Evolutionary conservation across 177 flowering plant species (phyloP).

Genomic region (Vitis hybrid): DNA sequence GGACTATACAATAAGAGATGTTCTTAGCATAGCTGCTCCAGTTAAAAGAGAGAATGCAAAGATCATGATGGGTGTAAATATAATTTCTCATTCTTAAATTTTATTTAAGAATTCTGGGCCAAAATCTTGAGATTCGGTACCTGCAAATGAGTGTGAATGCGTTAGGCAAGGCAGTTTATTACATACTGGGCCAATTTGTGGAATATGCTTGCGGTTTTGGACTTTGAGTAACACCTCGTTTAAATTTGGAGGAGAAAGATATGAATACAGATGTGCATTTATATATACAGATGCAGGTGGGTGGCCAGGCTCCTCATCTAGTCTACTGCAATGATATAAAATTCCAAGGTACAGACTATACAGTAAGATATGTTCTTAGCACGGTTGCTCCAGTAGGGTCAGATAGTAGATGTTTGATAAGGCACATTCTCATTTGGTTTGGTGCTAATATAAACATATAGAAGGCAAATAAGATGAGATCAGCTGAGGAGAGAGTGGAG

Average conservation of each 20-base stretch:
- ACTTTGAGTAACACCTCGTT: no score
- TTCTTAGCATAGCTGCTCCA: constrained; percentile 79
- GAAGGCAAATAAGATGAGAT: constrained; percentile 77
- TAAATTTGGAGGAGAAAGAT: no score
- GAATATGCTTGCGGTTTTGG: no score
- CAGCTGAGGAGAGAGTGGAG: constrained; percentile 76
- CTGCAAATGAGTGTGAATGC: no score
- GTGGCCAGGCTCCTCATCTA: background rate
- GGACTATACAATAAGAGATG: constrained; percentile 60
- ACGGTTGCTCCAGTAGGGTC: constrained; percentile 91
- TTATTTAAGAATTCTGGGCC: no score
- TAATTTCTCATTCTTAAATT: no score
- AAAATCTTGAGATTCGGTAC: no score
- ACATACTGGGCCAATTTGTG: no score
- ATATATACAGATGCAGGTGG: no score
- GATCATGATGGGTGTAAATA: no score
- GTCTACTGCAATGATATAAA: background rate
- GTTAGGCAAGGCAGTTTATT: no score
- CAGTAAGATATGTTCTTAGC: constrained; percentile 74
- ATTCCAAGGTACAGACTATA: constrained; percentile 23
- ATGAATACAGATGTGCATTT: no score
- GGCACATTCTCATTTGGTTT: constrained; percentile 70
- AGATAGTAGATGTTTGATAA: constrained; percentile 77
- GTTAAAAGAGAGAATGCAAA: constrained; percentile 18
- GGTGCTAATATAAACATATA: constrained; percentile 96